These are phyloP conservation scores for Pyrus bretschneideri DNA, from an alignment of 306 rosid species.

Conservation along the genomic window DNA sequence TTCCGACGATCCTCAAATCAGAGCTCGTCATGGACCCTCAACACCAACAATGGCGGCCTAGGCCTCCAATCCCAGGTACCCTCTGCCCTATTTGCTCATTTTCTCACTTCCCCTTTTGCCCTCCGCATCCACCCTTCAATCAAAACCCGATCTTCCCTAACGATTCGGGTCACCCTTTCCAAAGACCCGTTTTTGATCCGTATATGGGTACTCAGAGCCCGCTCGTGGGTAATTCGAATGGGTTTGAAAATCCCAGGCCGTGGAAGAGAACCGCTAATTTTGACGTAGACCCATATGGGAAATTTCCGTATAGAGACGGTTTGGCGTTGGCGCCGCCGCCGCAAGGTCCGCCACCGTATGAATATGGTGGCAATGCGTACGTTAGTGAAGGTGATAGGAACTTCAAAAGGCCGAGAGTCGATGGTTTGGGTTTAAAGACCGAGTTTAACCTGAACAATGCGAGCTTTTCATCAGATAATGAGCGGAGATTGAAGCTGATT, in stretches of 20 bases:
- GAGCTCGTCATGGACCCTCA: constrained; percentile 24
- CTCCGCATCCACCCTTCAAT: constrained; percentile 34
- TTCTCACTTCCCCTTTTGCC: constrained; percentile 52
- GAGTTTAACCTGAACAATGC: constrained; percentile 13
- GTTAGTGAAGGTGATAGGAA: constrained; percentile 38
- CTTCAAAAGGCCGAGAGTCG: constrained; percentile 58
- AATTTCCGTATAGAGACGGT: constrained; percentile 18
- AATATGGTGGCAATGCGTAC: constrained; percentile 20
- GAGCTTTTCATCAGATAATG: constrained; percentile 35
- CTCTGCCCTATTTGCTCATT: constrained; percentile 40
- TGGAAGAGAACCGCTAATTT: constrained; percentile 31
- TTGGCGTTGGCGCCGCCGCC: constrained; percentile 3
- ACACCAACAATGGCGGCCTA: constrained; percentile 43
- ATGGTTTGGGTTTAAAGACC: constrained; percentile 18
- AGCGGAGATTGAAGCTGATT: constrained; percentile 68
- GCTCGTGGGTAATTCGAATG: constrained; percentile 14
- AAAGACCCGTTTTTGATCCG: constrained; percentile 19
- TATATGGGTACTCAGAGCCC: constrained; percentile 16
- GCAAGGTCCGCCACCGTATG: constrained; percentile 10
- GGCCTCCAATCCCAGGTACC: constrained; percentile 30
- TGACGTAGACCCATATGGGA: constrained; percentile 12
- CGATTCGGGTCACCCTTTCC: constrained; percentile 10
- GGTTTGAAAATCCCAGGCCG: constrained; percentile 17
- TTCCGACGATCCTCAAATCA: background rate
- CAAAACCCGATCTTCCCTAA: constrained; percentile 31